Conservation (phyloP, 805 yeast species). For the Zygotorulaspora danielsina region DNA sequence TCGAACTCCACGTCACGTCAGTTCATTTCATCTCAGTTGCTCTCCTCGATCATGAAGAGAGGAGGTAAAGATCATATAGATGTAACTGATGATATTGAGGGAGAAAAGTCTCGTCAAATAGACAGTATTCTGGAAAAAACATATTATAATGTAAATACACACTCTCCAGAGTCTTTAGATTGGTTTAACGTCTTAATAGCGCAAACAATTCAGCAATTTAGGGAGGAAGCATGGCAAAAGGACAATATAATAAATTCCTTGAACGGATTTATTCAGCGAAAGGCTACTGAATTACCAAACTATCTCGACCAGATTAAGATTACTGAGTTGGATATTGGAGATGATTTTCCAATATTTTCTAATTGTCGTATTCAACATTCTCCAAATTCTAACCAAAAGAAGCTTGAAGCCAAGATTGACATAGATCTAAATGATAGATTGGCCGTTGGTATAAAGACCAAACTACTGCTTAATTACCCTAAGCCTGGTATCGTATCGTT, state of each 20-base stretch:
- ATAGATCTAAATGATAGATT: conserved; percentile 84
- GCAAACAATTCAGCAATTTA: conserved; percentile 78
- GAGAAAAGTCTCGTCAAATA: conserved; percentile 27
- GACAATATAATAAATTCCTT: conserved; percentile 81
- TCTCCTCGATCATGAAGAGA: conserved; percentile 30
- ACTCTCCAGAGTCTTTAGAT: conserved; percentile 85
- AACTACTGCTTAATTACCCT: conserved; percentile 74
- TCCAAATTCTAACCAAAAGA: conserved; percentile 45
- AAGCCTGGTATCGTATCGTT: conserved; percentile 77
- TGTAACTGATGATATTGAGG: conserved; percentile 24
- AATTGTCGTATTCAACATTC: conserved; percentile 77
- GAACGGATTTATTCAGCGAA: conserved; percentile 53
- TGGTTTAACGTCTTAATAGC: conserved; percentile 96
- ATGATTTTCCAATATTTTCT: conserved; percentile 91
- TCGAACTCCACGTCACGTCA: conserved; percentile 15
- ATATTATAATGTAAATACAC: conserved; percentile 83
- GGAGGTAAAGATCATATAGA: conserved; percentile 28
- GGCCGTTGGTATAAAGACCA: conserved; percentile 81
- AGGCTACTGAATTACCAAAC: conserved; percentile 63
- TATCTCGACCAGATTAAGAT: conserved; percentile 73
- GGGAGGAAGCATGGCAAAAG: conserved; percentile 81
- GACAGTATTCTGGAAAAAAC: conserved; percentile 77
- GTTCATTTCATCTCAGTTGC: conserved; percentile 15
- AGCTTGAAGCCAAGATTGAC: conserved; percentile 80
- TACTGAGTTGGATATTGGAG: conserved; percentile 86